phyloP scores from a whole-genome alignment of 306 rosid species.

The Cicer arietinum region DNA sequence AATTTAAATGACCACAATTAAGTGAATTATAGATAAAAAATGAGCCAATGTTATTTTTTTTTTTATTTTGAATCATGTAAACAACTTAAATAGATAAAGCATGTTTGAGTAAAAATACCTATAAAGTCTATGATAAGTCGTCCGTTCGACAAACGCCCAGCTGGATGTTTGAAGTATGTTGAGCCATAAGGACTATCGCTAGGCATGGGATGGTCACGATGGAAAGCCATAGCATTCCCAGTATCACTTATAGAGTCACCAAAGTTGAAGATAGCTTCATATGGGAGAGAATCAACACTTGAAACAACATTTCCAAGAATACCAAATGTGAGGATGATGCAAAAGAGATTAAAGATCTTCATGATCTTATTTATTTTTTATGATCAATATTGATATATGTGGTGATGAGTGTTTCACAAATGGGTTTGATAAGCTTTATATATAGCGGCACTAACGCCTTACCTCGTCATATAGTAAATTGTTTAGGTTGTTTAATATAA shows the following conservation, averaged over 20 bases:
- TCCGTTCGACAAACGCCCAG: slow-evolving; percentile 56
- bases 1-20: neutral
- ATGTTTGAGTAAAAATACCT: slow-evolving; percentile 38
- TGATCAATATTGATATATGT: neutral
- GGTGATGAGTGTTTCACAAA: neutral
- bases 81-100: too few relatives aligned
- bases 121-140: slow-evolving; percentile 22
- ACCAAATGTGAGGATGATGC: neutral
- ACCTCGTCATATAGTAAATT: neutral
- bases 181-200: slow-evolving; percentile 52
- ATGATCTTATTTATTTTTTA: neutral
- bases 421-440: neutral
- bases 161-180: slow-evolving; percentile 51
- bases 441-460: neutral
- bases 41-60: neutral
- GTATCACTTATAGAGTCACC: slow-evolving; percentile 49
- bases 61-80: too few relatives aligned
- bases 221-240: slow-evolving; percentile 40
- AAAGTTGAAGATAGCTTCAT: too few relatives aligned
- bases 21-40: neutral
- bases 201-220: neutral
- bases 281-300: neutral
- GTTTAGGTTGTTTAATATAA: too few relatives aligned
- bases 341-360: neutral
- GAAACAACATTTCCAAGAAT: neutral